Evolutionary conservation across 176 grass and related monocot species (phyloP).

Genomic region (Lolium multiflorum): DNA sequence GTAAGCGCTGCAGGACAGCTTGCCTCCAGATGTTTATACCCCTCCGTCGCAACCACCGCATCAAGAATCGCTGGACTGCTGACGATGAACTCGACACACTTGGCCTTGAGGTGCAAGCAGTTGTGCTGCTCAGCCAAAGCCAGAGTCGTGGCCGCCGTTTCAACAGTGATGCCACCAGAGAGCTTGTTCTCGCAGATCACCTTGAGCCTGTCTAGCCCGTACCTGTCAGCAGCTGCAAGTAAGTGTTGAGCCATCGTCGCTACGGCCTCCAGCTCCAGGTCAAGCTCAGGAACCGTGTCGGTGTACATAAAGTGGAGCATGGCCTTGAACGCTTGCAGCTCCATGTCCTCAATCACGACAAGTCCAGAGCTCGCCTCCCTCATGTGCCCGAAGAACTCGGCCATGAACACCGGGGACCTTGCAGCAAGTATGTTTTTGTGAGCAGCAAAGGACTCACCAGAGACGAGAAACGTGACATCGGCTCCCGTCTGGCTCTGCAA

Average conservation of each 20-base stretch:
- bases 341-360: no score
- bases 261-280: no score
- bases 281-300: no score
- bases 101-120: background rate
- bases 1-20: background rate
- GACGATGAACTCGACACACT: background rate
- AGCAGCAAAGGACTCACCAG: background rate
- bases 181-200: constrained; percentile 51
- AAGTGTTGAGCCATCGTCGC: no score
- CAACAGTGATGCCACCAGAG: constrained; percentile 17
- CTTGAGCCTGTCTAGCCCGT: constrained; percentile 6
- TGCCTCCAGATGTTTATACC: background rate
- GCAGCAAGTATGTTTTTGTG: background rate
- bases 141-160: background rate
- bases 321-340: no score
- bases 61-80: background rate
- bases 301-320: no score
- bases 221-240: background rate
- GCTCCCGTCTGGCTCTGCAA: background rate
- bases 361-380: no score
- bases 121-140: background rate
- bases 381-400: no score
- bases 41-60: background rate
- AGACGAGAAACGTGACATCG: background rate
- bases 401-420: background rate